Conservation (phyloP, 108 stramenopile species). For the Skeletonema marinoi region DNA sequence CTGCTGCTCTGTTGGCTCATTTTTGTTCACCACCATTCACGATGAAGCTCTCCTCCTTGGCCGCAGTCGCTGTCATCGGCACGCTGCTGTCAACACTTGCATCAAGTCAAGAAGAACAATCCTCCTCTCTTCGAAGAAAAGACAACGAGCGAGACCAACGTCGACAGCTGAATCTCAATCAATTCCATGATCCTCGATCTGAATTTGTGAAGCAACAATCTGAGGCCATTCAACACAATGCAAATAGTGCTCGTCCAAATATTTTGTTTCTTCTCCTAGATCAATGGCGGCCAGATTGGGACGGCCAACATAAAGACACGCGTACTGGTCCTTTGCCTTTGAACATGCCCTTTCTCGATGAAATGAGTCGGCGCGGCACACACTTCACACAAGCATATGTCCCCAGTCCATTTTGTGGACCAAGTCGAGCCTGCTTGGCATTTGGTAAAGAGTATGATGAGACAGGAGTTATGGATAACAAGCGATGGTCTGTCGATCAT, state of each 20-base stretch:
- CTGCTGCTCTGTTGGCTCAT: too few relatives aligned
- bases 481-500: conserved; percentile 12
- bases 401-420: conserved; percentile 36
- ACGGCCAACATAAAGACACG: conserved; percentile 6
- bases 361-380: conserved; percentile 4
- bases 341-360: conserved; percentile 17
- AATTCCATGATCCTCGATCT: not conserved
- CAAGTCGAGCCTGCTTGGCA: conserved; percentile 31
- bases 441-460: conserved; percentile 36
- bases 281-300: conserved; percentile 47
- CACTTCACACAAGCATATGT: conserved; percentile 43
- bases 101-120: not conserved
- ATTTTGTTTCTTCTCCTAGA: conserved; percentile 29
- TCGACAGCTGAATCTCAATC: not conserved
- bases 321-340: conserved; percentile 13
- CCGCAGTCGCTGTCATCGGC: not conserved
- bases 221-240: not conserved
- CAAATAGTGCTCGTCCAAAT: conserved; percentile 5
- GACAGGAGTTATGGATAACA: conserved; percentile 12
- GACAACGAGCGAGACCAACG: not conserved
- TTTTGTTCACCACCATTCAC: not conserved
- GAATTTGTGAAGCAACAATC: not conserved
- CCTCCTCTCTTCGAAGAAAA: not conserved
- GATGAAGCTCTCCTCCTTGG: not conserved
- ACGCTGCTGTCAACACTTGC: not conserved